phyloP scores from a whole-genome alignment of 768 basidiomycete species.

The Lactarius quietus region DNA sequence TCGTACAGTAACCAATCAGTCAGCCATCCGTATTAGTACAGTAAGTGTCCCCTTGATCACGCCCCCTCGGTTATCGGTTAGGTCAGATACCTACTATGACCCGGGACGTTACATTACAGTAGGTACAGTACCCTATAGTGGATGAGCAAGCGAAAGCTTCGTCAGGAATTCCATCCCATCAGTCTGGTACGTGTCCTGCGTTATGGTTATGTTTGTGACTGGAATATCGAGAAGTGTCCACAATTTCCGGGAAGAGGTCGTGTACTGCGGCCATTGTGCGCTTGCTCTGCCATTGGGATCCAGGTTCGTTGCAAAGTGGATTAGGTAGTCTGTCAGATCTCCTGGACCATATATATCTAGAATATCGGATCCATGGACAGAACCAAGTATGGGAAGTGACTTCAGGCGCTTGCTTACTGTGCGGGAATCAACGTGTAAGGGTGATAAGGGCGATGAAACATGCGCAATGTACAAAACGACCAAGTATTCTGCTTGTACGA shows the following conservation, averaged over 20 bases:
- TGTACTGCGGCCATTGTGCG: conserved; percentile 23
- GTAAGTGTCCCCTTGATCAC: too few species aligned
- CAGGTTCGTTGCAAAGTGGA: conserved; percentile 30
- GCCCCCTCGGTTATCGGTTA: too few species aligned
- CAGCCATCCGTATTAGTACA: too few species aligned
- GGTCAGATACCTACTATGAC: too few species aligned
- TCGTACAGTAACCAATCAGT: too few species aligned
- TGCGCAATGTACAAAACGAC: conserved; percentile 34
- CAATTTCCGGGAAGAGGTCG: conserved; percentile 3
- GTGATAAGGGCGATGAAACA: neutral
- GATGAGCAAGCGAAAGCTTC: conserved; percentile 2
- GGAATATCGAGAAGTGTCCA: conserved; percentile 2
- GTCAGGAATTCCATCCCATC: conserved; percentile 14
- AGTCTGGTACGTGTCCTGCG: conserved; percentile 5
- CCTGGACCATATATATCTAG: conserved; percentile 13
- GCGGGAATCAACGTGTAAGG: neutral
- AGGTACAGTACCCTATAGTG: neutral
- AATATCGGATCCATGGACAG: conserved; percentile 23
- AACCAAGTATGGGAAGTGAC: conserved; percentile 25
- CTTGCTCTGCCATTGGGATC: conserved; percentile 30
- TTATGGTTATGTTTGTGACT: too few species aligned
- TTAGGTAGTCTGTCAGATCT: conserved; percentile 24
- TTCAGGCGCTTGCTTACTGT: conserved; percentile 37
- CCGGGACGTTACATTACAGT: too few species aligned
- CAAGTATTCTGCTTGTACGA: conserved; percentile 35